These are phyloP conservation scores for Lizonia empirigonia DNA, from an alignment of 2,329 filamentous ascomycete species.

Conservation along the genomic window DNA sequence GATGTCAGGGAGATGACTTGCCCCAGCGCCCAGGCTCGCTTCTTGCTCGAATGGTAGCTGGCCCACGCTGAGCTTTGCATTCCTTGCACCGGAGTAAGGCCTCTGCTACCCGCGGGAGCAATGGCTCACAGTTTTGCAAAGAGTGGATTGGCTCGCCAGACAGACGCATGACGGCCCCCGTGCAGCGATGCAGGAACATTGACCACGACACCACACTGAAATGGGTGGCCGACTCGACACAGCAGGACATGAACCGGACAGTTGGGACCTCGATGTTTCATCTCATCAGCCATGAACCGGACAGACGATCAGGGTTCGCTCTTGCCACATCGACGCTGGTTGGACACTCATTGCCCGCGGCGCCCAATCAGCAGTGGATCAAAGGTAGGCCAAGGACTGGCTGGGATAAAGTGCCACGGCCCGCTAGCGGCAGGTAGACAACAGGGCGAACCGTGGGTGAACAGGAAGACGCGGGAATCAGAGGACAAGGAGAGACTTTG, in stretches of 20 bases:
- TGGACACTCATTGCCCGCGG: conserved; percentile 33
- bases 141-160: conserved; percentile 39
- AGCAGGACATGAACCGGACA: conserved; percentile 39
- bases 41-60: conserved; percentile 43
- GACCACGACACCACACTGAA: conserved; percentile 46
- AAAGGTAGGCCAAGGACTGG: conserved; percentile 30
- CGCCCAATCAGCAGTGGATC: conserved; percentile 36
- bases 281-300: conserved; percentile 47
- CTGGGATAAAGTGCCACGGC: conserved; percentile 40
- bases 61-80: conserved; percentile 45
- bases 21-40: conserved; percentile 45
- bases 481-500: conserved; percentile 21
- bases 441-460: conserved; percentile 31
- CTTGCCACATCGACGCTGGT: conserved; percentile 29
- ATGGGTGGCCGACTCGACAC: conserved; percentile 45
- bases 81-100: conserved; percentile 47
- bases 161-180: conserved; percentile 43
- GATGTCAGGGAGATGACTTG: conserved; percentile 48
- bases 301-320: conserved; percentile 46
- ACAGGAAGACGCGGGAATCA: conserved; percentile 22
- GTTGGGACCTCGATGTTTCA: conserved; percentile 48
- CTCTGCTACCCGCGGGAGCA: conserved; percentile 28
- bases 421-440: conserved; percentile 40
- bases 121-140: conserved; percentile 25
- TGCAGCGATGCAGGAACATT: conserved; percentile 52